Percentiles rank a stretch among this genome's conserved stretches.
Evolutionary conservation across 768 basidiomycete genomes (phyloP).

Genomic region (Leccinum uliginosum): DNA sequence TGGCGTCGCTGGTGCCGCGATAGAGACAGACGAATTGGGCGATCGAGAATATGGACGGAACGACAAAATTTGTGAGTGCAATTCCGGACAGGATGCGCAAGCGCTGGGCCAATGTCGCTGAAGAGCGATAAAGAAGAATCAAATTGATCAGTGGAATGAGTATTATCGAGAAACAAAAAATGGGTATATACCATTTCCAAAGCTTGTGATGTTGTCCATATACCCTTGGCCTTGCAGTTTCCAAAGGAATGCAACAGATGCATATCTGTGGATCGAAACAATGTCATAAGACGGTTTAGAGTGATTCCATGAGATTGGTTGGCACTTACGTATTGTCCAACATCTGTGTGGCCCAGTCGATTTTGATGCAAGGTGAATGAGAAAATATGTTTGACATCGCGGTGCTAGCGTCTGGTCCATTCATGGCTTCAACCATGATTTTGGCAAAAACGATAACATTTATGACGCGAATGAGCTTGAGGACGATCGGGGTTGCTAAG

Average conservation of each 20-base stretch:
- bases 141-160: not conserved
- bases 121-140: not conserved
- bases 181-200: not conserved
- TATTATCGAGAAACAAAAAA: not conserved
- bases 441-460: conserved; percentile 23
- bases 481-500: conserved; percentile 11
- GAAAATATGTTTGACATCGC: conserved; percentile 6
- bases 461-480: conserved; percentile 21
- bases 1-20: not conserved
- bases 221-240: not conserved
- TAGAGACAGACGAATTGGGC: conserved; percentile 10
- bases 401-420: conserved; percentile 2
- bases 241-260: conserved; percentile 11
- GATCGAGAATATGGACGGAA: conserved; percentile 30
- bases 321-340: conserved; percentile 24
- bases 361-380: conserved; percentile 22
- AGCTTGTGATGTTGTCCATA: not conserved
- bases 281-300: not conserved
- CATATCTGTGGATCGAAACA: conserved; percentile 4
- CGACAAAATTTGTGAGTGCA: conserved; percentile 31
- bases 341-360: conserved; percentile 30
- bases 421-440: conserved; percentile 8
- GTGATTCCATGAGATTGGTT: not conserved
- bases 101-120: conserved; percentile 19
- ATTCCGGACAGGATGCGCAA: conserved; percentile 27